phyloP scores from a whole-genome alignment of 164 flowering plant species.

The Chimonanthus praecox region DNA sequence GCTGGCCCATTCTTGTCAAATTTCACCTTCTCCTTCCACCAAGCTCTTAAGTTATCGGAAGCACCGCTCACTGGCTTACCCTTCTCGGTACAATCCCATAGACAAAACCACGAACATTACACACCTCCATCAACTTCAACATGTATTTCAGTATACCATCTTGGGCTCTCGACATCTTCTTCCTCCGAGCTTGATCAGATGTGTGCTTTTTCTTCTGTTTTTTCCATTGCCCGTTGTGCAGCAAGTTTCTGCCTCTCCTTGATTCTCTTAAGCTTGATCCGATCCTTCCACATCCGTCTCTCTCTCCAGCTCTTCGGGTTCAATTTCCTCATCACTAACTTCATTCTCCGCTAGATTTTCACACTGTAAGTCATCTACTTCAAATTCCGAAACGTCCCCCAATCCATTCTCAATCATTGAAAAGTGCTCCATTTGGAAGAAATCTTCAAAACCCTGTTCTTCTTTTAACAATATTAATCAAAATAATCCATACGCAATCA shows the following conservation, averaged over 20 bases:
- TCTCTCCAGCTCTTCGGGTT: conserved; percentile 34
- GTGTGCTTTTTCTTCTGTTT: conserved; percentile 18
- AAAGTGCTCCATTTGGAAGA: conserved; percentile 10
- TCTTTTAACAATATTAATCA: background rate
- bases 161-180: conserved; percentile 53
- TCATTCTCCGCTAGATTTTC: conserved; percentile 26
- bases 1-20: conserved; percentile 63
- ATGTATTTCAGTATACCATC: conserved; percentile 60
- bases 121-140: conserved; percentile 63
- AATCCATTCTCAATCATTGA: conserved; percentile 10
- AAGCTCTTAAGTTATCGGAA: conserved; percentile 54
- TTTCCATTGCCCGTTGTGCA: conserved; percentile 10
- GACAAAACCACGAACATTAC: conserved; percentile 33
- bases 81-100: too few relatives aligned
- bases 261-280: conserved; percentile 28
- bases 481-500: too few relatives aligned
- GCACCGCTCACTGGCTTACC: conserved; percentile 10
- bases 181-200: conserved; percentile 23
- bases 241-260: conserved; percentile 31
- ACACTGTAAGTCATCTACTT: conserved; percentile 23
- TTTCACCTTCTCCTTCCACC: conserved; percentile 68
- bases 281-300: conserved; percentile 43
- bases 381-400: conserved; percentile 24
- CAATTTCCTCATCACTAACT: conserved; percentile 44
- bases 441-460: background rate